phyloP scores from a whole-genome alignment of 108 stramenopile species.

The Nannochloropsis gaditana region DNA sequence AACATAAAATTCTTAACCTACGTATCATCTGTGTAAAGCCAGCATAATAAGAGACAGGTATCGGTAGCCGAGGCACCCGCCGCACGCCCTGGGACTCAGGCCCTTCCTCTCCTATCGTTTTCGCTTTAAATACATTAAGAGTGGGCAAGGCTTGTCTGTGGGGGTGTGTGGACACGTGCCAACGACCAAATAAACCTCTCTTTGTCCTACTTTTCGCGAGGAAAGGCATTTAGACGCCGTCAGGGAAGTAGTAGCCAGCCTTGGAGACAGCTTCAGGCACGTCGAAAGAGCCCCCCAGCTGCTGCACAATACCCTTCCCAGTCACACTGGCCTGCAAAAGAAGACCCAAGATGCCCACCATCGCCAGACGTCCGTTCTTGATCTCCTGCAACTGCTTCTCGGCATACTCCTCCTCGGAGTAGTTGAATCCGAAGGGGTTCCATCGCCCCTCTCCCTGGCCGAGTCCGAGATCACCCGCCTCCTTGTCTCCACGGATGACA shows the following conservation, averaged over 20 bases:
- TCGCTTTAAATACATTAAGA: not conserved
- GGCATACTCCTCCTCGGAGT: conserved; percentile 82
- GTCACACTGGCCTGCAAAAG: conserved; percentile 69
- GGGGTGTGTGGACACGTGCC: not conserved
- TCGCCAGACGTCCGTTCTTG: conserved; percentile 96
- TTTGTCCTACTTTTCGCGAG: not conserved
- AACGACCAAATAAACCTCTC: not conserved
- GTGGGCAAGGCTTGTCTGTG: not conserved
- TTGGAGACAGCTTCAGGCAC: conserved; percentile 36
- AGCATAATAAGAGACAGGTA: too few species aligned
- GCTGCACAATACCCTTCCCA: conserved; percentile 67
- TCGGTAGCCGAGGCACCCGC: too few species aligned
- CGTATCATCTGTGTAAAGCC: too few species aligned
- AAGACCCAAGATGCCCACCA: conserved; percentile 85
- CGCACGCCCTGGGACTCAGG: too few species aligned
- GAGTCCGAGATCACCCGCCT: conserved; percentile 74
- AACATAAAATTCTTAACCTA: too few species aligned
- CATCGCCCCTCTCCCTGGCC: conserved; percentile 80
- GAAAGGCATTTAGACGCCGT: conserved; percentile 9
- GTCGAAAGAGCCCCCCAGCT: conserved; percentile 73
- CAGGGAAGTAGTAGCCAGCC: conserved; percentile 51
- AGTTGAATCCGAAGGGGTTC: conserved; percentile 89
- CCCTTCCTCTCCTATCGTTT: too few species aligned
- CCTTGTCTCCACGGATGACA: conserved; percentile 67
- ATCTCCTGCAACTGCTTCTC: conserved; percentile 74